phyloP scores from a whole-genome alignment of 163 green algal species.

The Chlamydomonas reinhardtii region DNA sequence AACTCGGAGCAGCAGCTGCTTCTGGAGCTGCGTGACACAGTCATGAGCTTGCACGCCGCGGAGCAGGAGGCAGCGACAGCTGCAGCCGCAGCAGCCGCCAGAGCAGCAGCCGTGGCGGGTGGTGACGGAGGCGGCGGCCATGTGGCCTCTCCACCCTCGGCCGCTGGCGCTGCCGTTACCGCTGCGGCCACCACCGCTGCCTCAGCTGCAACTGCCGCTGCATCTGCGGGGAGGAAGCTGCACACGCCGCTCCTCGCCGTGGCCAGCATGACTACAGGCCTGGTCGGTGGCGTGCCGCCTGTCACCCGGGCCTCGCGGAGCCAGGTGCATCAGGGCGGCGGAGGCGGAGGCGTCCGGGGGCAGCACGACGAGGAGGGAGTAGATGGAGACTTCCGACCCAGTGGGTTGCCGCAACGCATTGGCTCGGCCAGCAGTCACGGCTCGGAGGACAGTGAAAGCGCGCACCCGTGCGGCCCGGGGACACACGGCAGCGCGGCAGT shows the following conservation, averaged over 20 bases:
- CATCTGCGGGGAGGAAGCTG: too few relatives aligned
- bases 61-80: too few relatives aligned
- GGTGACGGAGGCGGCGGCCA: not conserved
- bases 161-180: too few relatives aligned
- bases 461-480: too few relatives aligned
- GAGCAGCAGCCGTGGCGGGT: not conserved
- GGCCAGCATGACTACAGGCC: not conserved
- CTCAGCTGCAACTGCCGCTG: too few relatives aligned
- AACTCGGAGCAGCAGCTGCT: not conserved
- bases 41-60: not conserved
- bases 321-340: not conserved
- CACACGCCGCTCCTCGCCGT: not conserved
- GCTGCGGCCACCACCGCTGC: too few relatives aligned
- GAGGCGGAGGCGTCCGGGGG: not conserved
- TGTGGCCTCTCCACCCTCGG: too few relatives aligned
- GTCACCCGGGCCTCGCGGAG: not conserved
- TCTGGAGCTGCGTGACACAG: constrained; percentile 7
- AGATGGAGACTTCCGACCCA: not conserved
- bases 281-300: not conserved
- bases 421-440: too few relatives aligned
- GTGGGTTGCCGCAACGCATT: too few relatives aligned
- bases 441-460: not conserved
- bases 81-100: too few relatives aligned
- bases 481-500: not conserved
- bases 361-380: not conserved